Percentiles rank a stretch among this genome's conserved stretches.
phyloP scores from a whole-genome alignment of 768 basidiomycete genomes.

The Russula foetens region DNA sequence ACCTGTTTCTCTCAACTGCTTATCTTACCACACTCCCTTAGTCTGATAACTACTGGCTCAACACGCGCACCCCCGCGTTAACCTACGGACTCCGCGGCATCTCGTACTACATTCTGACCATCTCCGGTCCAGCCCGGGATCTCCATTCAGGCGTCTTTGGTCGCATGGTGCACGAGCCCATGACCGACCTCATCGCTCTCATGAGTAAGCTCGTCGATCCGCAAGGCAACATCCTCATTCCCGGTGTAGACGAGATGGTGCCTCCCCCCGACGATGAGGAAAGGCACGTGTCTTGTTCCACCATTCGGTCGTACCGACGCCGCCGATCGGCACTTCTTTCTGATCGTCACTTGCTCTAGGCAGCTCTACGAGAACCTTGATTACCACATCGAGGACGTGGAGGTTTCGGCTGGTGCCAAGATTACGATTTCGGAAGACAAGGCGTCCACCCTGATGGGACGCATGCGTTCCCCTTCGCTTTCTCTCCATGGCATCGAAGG shows the following conservation, averaged over 20 bases:
- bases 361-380: constrained; percentile 68
- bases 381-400: constrained; percentile 64
- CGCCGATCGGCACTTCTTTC: background rate
- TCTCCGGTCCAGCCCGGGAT: constrained; percentile 80
- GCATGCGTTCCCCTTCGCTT: constrained; percentile 85
- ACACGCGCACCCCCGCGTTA: constrained; percentile 67
- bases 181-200: constrained; percentile 84
- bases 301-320: background rate
- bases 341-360: constrained; percentile 28
- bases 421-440: constrained; percentile 75
- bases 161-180: constrained; percentile 77
- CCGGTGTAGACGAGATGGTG: constrained; percentile 84
- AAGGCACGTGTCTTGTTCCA: constrained; percentile 33
- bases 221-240: constrained; percentile 77
- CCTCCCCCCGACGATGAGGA: constrained; percentile 65
- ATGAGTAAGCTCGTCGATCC: constrained; percentile 80
- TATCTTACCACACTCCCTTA: constrained; percentile 24
- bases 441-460: constrained; percentile 76
- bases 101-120: constrained; percentile 73
- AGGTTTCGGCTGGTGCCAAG: constrained; percentile 63
- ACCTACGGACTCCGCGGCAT: constrained; percentile 89
- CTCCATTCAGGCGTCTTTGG: constrained; percentile 89
- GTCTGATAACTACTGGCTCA: constrained; percentile 95
- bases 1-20: background rate
- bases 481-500: constrained; percentile 95